A percentile compares a stretch with the other conserved stretches of the same genome.
phyloP scores from a whole-genome alignment of 495 filamentous ascomycete species.

The Parathielavia hyrcaniae region DNA sequence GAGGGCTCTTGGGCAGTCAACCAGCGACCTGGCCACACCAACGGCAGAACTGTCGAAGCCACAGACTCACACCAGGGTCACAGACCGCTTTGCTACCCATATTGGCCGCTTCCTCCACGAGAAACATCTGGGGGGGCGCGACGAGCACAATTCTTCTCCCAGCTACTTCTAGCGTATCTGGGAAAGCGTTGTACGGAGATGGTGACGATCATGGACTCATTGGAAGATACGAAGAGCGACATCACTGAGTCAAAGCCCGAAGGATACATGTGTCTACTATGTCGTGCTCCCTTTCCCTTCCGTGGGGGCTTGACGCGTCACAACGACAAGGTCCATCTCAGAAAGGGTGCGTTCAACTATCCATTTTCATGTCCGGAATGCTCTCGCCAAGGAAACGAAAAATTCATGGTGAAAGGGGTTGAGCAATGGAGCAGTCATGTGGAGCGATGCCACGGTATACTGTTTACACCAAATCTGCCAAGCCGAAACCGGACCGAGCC shows the following conservation, averaged over 20 bases:
- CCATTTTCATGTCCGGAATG: neutral
- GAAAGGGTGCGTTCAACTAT: neutral
- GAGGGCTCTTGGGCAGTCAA: constrained; percentile 8
- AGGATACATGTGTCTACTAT: neutral
- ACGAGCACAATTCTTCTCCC: neutral
- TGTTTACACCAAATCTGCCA: neutral
- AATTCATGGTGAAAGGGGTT: constrained; percentile 1
- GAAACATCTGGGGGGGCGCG: neutral
- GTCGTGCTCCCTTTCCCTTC: neutral
- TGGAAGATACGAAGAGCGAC: neutral
- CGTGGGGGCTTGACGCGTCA: neutral
- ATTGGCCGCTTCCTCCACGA: neutral
- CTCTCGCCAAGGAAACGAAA: neutral
- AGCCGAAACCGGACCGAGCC: neutral
- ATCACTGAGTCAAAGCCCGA: neutral
- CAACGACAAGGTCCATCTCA: neutral
- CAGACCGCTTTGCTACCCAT: neutral
- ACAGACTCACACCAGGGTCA: neutral
- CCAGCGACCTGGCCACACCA: neutral
- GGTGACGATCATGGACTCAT: neutral
- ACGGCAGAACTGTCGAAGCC: neutral
- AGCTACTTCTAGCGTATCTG: neutral
- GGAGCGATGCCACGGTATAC: neutral
- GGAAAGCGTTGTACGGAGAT: neutral
- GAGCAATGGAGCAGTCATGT: constrained; percentile 5